These are phyloP conservation scores for Mycena leptocephala DNA, from an alignment of 768 basidiomycete genomes.

Conservation along the genomic window DNA sequence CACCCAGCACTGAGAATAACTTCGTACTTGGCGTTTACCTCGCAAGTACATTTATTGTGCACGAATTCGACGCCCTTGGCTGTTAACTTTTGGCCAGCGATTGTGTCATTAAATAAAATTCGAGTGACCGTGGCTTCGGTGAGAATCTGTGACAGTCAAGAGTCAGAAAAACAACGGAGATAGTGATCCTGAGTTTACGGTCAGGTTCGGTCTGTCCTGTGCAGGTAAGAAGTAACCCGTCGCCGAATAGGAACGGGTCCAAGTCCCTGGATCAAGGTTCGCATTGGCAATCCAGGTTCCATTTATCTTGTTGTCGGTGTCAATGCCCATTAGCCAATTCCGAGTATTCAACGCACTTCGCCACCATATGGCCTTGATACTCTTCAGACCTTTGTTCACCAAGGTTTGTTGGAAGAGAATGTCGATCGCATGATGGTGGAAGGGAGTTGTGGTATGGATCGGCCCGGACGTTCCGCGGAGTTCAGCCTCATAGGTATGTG, in stretches of 20 bases:
- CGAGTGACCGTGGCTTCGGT: conserved; percentile 42
- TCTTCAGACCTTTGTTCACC: conserved; percentile 43
- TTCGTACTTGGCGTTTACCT: conserved; percentile 62
- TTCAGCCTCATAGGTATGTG: conserved; percentile 43
- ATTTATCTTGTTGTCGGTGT: conserved; percentile 38
- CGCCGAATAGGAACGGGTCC: conserved; percentile 46
- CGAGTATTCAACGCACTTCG: conserved; percentile 36
- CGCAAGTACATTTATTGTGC: conserved; percentile 30
- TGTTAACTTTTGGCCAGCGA: background rate
- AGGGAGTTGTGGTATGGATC: conserved; percentile 47
- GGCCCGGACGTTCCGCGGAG: conserved; percentile 47
- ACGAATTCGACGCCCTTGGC: background rate
- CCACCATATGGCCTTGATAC: conserved; percentile 48
- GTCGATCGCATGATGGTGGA: conserved; percentile 46
- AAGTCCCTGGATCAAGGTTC: conserved; percentile 44
- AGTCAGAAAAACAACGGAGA: conserved; percentile 26
- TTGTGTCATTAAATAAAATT: conserved; percentile 42
- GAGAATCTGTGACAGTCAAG: conserved; percentile 27
- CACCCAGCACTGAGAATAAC: conserved; percentile 66
- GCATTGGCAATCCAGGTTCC: conserved; percentile 40
- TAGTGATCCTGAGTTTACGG: conserved; percentile 43
- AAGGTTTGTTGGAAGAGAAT: conserved; percentile 43
- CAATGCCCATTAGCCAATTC: background rate
- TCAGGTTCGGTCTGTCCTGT: conserved; percentile 25
- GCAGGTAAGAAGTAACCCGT: conserved; percentile 43